phyloP scores from a whole-genome alignment of 2,329 filamentous ascomycete genomes.

The Xylariales sp. region DNA sequence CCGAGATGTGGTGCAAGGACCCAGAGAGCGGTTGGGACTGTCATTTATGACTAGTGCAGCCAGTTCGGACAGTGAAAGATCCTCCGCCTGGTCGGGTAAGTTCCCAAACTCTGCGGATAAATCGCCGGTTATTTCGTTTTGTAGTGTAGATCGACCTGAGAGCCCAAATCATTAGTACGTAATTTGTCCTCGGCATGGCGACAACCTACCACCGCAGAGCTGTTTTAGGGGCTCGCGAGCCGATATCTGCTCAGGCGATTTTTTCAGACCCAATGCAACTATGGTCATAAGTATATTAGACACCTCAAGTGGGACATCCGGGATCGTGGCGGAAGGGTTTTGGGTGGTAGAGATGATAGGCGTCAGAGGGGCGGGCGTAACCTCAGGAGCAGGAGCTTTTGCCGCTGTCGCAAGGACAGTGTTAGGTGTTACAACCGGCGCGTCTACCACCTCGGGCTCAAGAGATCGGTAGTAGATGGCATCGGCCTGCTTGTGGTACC shows the following conservation, averaged over 20 bases:
- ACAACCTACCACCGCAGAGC: conserved; percentile 23
- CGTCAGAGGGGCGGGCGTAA: too few species aligned
- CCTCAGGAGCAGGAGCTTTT: too few species aligned
- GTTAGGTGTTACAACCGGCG: conserved; percentile 7
- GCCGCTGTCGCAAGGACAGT: background rate
- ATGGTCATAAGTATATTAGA: too few species aligned
- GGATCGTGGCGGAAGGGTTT: too few species aligned
- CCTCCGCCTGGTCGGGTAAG: conserved; percentile 34
- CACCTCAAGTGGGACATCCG: too few species aligned
- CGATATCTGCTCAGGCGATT: conserved; percentile 19
- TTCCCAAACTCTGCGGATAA: conserved; percentile 34
- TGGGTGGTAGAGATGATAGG: too few species aligned
- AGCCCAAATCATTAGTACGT: background rate
- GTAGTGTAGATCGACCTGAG: conserved; percentile 35
- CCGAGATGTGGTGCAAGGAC: conserved; percentile 17
- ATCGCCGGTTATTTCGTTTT: conserved; percentile 40
- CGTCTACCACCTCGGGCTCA: conserved; percentile 10
- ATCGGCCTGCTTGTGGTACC: conserved; percentile 14
- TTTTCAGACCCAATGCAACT: conserved; percentile 26
- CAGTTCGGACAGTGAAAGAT: conserved; percentile 29
- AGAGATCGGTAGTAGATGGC: conserved; percentile 23
- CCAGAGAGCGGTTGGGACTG: conserved; percentile 25
- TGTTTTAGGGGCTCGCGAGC: conserved; percentile 27
- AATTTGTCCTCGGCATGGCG: too few species aligned
- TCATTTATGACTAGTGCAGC: conserved; percentile 22